Evolutionary conservation across 768 basidiomycete species (phyloP).

Genomic region (Boletus huronensis): DNA sequence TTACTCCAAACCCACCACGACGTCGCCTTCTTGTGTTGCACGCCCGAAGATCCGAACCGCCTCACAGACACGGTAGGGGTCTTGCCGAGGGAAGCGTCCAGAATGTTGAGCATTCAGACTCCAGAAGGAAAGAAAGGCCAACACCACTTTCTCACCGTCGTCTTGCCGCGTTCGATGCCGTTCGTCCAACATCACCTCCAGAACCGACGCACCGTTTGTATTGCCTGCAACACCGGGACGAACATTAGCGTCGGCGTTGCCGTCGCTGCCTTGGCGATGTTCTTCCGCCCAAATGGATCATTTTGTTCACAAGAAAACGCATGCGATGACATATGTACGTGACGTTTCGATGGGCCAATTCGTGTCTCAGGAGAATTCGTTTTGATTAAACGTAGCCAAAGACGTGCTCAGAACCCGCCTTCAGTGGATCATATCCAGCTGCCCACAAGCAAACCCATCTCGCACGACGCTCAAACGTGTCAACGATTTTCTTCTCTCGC

Average conservation of each 20-base stretch:
- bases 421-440: slow-evolving; percentile 81
- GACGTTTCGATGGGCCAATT: neutral
- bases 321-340: slow-evolving; percentile 22
- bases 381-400: slow-evolving; percentile 41
- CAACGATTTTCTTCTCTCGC: slow-evolving; percentile 68
- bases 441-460: slow-evolving; percentile 78
- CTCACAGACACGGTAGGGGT: neutral
- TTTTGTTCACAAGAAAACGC: slow-evolving; percentile 9
- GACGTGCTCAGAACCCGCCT: slow-evolving; percentile 64
- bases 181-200: slow-evolving; percentile 45
- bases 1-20: neutral
- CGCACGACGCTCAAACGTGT: slow-evolving; percentile 75
- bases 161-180: slow-evolving; percentile 46
- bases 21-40: slow-evolving; percentile 20
- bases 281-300: slow-evolving; percentile 55
- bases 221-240: slow-evolving; percentile 55
- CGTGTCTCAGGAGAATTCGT: neutral
- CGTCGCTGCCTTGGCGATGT: slow-evolving; percentile 51
- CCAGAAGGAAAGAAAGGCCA: slow-evolving; percentile 54
- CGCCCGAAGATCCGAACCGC: neutral
- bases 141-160: slow-evolving; percentile 41
- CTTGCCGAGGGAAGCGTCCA: neutral
- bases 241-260: slow-evolving; percentile 65
- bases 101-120: slow-evolving; percentile 25
- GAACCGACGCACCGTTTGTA: slow-evolving; percentile 38